A percentile compares a stretch with the other conserved stretches of the same genome.
These are phyloP conservation scores for Clitopilus hobsonii DNA, from an alignment of 768 basidiomycete genomes.

Conservation along the genomic window DNA sequence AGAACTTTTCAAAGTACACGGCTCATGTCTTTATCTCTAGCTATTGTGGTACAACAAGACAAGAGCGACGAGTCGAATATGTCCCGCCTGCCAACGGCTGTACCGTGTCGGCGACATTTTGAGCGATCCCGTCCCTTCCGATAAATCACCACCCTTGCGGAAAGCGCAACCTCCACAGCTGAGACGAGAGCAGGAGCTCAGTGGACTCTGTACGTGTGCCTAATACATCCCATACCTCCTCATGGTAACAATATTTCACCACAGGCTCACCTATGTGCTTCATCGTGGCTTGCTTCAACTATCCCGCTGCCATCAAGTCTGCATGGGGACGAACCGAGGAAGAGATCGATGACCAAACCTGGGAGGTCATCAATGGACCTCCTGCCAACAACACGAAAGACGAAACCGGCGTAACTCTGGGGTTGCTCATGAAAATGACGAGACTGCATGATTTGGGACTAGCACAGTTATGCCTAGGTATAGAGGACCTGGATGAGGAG, in stretches of 20 bases:
- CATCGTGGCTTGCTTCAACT: constrained; percentile 62
- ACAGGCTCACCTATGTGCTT: constrained; percentile 77
- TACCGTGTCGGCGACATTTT: constrained; percentile 68
- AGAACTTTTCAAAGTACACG: background rate
- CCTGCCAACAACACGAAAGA: constrained; percentile 31
- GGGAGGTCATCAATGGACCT: constrained; percentile 52
- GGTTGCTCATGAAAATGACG: constrained; percentile 74
- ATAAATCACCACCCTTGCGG: constrained; percentile 13
- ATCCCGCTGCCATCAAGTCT: constrained; percentile 56
- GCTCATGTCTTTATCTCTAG: constrained; percentile 26
- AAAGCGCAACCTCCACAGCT: constrained; percentile 34
- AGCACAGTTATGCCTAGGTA: constrained; percentile 52
- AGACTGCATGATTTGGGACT: constrained; percentile 70
- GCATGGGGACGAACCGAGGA: constrained; percentile 68
- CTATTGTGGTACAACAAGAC: constrained; percentile 87
- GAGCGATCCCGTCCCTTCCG: constrained; percentile 35
- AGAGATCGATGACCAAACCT: constrained; percentile 63
- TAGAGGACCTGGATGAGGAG: constrained; percentile 11
- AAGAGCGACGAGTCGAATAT: constrained; percentile 62
- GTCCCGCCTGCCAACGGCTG: constrained; percentile 72
- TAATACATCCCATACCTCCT: too few relatives aligned
- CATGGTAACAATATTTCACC: too few relatives aligned
- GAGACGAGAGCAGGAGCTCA: constrained; percentile 61
- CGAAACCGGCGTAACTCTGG: constrained; percentile 33
- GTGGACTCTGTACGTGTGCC: constrained; percentile 77